Base-by-base conservation (phyloP, 192 early-diverging fungal species). In the Mortierella hygrophila region DNA sequence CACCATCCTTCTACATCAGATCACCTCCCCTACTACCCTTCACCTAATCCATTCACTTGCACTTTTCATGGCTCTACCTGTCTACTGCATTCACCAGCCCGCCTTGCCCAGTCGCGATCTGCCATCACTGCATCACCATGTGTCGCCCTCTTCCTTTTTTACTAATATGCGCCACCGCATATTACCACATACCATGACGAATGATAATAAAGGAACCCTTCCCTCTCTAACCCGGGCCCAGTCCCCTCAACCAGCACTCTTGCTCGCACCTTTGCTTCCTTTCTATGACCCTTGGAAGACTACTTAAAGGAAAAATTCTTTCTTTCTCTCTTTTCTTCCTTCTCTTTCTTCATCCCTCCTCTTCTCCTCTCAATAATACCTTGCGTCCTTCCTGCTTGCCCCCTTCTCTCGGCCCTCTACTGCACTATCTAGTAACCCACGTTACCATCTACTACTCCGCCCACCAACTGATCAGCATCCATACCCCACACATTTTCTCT, bases 291-390 rank as follows among this genome's bases (percentile, higher is more conserved):
- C 38, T 20, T 1, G 3, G 44, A 26, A 26, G 71, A 72, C 21
- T 72, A 41, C n/a, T 46, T 41, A 65, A 65, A 32, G n/a, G 29
- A 32, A 32, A 35, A 65, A 32, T 65, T 65, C 47, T 52, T 20
- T 57, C 6, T 52, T 49, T 74, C 68, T 74, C 70, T 38, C 57
- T 60, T 38, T 65, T 78, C 70, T 46, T 68, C 54, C 26, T 49
- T 20, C 38, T 49, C 18, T 35, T 35, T 65, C 26, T 72, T 21
- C 15, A 6, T 65, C 46, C n/a, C 42, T n/a, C 4, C 26, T 41
- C 20, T 63, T 63, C n/a, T n/a, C 57, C 60, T 8, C 26, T n/a
- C 54, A 60, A 41, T 21, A 23, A 21, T 40, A 18, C 3, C 21
- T 23, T 32, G 29, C 32, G 13, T 37, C 18, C 47, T 65, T 23